Percentiles rank a stretch among this genome's conserved stretches.
phyloP scores from a whole-genome alignment of 129 eudicot genomes.

The Solidago caesia region DNA sequence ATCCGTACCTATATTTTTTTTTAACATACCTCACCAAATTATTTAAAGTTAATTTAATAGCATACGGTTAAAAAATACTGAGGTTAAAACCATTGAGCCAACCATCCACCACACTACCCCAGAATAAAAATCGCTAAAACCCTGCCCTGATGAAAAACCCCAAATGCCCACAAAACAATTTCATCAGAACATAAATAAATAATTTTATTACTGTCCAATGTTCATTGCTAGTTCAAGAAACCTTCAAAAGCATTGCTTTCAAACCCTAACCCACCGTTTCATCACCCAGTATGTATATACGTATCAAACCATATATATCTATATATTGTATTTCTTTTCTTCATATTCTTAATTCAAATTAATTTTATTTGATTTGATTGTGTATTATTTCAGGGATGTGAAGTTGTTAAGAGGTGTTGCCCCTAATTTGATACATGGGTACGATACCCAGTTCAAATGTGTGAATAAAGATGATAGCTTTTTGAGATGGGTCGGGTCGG shows the following conservation, averaged over 20 bases:
- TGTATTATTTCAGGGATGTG: constrained; percentile 43
- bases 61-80: no score
- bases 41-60: no score
- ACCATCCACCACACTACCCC: no score
- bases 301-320: neutral
- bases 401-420: constrained; percentile 22
- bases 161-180: no score
- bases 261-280: constrained; percentile 5
- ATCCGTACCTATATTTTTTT: no score
- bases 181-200: no score
- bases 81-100: no score
- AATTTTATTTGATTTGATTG: constrained; percentile 4
- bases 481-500: constrained; percentile 22
- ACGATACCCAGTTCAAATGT: constrained; percentile 12
- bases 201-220: no score
- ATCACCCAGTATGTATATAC: neutral
- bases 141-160: no score
- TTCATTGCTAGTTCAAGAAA: no score
- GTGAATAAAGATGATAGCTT: constrained; percentile 24
- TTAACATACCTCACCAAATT: no score
- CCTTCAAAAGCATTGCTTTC: neutral
- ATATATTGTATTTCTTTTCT: neutral
- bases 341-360: neutral
- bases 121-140: no score
- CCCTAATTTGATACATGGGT: constrained; percentile 16